Evolutionary conservation across 2,329 filamentous ascomycete species (phyloP), one percentile per base, ranked within the genome.

Genomic region (Aspergillus sp.): DNA sequence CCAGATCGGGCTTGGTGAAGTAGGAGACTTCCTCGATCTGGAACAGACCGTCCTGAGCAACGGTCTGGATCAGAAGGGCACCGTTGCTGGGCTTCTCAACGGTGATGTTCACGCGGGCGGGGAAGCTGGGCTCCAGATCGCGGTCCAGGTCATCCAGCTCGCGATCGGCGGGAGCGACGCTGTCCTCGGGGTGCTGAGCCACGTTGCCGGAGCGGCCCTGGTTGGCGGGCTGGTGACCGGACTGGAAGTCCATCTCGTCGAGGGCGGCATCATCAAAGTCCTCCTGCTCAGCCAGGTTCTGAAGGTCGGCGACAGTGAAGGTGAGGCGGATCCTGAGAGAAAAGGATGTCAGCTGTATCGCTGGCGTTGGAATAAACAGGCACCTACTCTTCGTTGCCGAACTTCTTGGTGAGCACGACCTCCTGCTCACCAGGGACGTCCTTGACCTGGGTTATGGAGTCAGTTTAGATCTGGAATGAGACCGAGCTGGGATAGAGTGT

Each of bases 1-100:
- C 90, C 59, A 95, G 77, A 53, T 88, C 85, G 55, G 87, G 80
- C 63, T 92, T 86, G 63, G 83, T 79, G 79, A 90, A 95, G 81
- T 90, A 93, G 74, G 88, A 91, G 66, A 97, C 83, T 76, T 94
- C 93, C 71, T 96, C 89, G 67, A 97, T 87, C 64, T 90, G 79
- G 72, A 97, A 87, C 70, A 85, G 79, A 64, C 92, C 91, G 62
- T 96, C 89, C 76, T 94, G 88, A 30, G 90, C 90, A 55, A 88
- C 79, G 54, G 91, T 88, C 73, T 96, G 90, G 64, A 99, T 85
- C 73, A 88, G 86, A 59, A 99, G 82, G 24, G 90, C 90, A 55
- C 93, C 92, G 68, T 89, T 88, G 75, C 82, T 83, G 54, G 88
- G 81, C 80, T 96, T 95, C 81, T 95, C 90, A 53, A 99, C 82